Percentiles rank a stretch among this genome's conserved stretches.
Evolutionary conservation across 2,329 filamentous ascomycete species (phyloP).

Genomic region (Geosmithia morbida): DNA sequence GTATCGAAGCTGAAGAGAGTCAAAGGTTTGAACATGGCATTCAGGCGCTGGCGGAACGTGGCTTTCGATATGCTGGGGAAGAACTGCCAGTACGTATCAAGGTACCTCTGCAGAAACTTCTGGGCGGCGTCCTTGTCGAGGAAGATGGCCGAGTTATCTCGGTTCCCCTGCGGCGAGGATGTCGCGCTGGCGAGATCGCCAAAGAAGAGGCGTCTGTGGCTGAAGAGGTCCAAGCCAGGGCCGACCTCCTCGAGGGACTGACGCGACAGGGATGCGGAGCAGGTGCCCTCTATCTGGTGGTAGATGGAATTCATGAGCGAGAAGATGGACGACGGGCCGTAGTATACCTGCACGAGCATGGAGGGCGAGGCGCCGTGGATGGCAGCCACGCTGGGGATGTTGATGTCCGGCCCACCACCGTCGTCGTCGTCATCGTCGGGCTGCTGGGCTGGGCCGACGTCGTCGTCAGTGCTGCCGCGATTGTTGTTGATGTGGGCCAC

Average conservation of each 20-base stretch:
- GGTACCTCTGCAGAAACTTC: conserved; percentile 20
- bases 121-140: conserved; percentile 21
- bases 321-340: conserved; percentile 30
- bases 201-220: conserved; percentile 14
- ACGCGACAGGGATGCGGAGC: conserved; percentile 8
- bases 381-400: conserved; percentile 27
- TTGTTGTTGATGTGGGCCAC: neutral
- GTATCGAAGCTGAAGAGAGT: conserved; percentile 16
- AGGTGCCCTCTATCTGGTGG: conserved; percentile 15
- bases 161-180: conserved; percentile 5
- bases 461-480: neutral
- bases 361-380: conserved; percentile 28
- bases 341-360: conserved; percentile 27
- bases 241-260: conserved; percentile 14
- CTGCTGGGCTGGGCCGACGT: conserved; percentile 1
- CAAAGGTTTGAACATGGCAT: conserved; percentile 16
- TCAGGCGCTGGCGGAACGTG: conserved; percentile 17
- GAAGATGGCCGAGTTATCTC: conserved; percentile 15
- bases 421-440: neutral
- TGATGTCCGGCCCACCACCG: conserved; percentile 12
- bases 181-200: conserved; percentile 14
- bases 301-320: conserved; percentile 20
- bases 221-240: conserved; percentile 15
- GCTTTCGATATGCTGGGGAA: conserved; percentile 19
- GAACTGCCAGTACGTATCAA: conserved; percentile 23